Conservation (phyloP, 176 grass and related monocot genomes). For the Oryza meyeriana region DNA sequence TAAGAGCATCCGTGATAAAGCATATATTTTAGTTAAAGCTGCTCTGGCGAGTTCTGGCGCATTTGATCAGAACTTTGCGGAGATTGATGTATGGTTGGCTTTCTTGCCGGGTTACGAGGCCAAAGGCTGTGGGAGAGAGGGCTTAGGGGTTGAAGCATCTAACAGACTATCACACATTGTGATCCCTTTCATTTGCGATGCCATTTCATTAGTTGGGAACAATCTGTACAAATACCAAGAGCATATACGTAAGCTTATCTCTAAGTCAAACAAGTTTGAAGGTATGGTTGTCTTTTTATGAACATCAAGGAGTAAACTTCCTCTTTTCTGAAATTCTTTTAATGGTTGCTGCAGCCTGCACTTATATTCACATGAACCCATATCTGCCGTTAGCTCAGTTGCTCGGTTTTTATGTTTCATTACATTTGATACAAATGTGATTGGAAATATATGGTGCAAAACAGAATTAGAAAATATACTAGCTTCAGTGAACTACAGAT, state of each 20-base stretch:
- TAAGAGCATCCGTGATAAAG: conserved; percentile 54
- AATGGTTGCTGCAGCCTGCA: neutral
- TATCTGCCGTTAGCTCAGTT: neutral
- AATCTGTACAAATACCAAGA: conserved; percentile 87
- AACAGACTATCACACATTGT: conserved; percentile 68
- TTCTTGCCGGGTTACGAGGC: conserved; percentile 66
- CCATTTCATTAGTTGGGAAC: conserved; percentile 83
- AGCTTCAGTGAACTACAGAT: neutral
- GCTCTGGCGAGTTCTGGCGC: conserved; percentile 78
- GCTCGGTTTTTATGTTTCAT: conserved; percentile 9
- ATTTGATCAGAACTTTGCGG: conserved; percentile 65
- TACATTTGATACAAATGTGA: conserved; percentile 4
- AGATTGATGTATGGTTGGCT: conserved; percentile 83
- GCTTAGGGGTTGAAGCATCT: conserved; percentile 37
- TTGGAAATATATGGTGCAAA: conserved; percentile 3
- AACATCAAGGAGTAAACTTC: conserved; percentile 1
- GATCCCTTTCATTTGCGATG: conserved; percentile 81
- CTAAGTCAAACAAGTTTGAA: conserved; percentile 47
- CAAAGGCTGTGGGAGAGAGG: conserved; percentile 28
- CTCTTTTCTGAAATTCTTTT: conserved; percentile 1
- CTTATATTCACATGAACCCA: neutral
- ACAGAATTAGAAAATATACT: neutral
- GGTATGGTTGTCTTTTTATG: conserved; percentile 43
- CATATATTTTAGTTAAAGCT: conserved; percentile 73
- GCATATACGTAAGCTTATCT: conserved; percentile 64